A percentile compares a stretch with the other conserved stretches of the same genome.
Evolutionary conservation across 2,329 filamentous ascomycete genomes (phyloP).

Genomic region (Pseudocercospora crystallina): DNA sequence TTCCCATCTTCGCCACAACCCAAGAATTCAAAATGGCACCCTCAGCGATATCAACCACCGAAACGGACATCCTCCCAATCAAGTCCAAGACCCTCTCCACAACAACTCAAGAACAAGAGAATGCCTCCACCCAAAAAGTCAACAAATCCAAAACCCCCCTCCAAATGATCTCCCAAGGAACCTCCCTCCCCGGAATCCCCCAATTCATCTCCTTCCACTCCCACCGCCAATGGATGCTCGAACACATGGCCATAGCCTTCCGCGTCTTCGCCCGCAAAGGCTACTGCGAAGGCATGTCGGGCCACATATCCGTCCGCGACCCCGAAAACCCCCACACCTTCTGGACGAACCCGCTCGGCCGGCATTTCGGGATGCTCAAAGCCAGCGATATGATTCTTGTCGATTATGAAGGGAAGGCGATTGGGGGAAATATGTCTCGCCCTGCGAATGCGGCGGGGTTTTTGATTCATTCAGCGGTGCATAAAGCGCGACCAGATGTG

Average conservation of each 20-base stretch:
- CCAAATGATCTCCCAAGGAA: constrained; percentile 47
- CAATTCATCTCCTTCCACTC: constrained; percentile 53
- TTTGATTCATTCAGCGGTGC: constrained; percentile 67
- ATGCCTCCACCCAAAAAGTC: constrained; percentile 7
- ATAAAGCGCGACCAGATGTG: constrained; percentile 67
- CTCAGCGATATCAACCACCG: constrained; percentile 26
- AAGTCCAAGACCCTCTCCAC: constrained; percentile 12
- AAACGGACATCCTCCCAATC: constrained; percentile 17
- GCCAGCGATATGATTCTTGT: constrained; percentile 68
- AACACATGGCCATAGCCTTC: constrained; percentile 67
- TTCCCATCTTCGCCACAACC: background rate
- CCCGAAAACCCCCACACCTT: constrained; percentile 61
- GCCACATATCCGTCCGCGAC: constrained; percentile 67
- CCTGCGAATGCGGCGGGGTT: constrained; percentile 69
- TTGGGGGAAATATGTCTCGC: constrained; percentile 61
- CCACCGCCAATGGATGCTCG: constrained; percentile 62
- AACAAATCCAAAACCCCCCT: constrained; percentile 35
- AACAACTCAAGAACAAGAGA: background rate
- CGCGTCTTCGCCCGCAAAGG: constrained; percentile 65
- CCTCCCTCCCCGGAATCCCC: constrained; percentile 55
- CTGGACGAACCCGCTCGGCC: constrained; percentile 67
- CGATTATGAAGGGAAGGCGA: constrained; percentile 61
- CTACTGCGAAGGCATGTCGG: constrained; percentile 67
- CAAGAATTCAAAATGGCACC: constrained; percentile 29
- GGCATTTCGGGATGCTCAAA: constrained; percentile 65